Base-by-base conservation (phyloP, 805 yeast species). In the Phaffomyces antillensis region DNA sequence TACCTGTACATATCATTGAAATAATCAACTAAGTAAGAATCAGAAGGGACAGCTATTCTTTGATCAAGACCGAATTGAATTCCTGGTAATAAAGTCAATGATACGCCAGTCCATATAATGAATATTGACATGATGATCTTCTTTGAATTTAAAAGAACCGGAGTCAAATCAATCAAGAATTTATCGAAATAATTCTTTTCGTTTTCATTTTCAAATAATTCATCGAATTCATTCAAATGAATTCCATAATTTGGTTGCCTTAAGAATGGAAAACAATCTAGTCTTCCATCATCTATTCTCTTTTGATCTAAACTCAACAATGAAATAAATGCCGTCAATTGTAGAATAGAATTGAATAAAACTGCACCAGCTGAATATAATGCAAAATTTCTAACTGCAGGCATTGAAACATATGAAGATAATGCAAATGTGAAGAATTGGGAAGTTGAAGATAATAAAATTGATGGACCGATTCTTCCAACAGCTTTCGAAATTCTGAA, bases 381-480 rank as follows among this genome's bases (percentile, higher is more conserved):
- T 0, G 99, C 97, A 70, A 91, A 91, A 62, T 90, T 93, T 51
- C 83, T 75, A 17, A 91, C 98, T 0, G 98, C 98, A 2, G 98
- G 98, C 97, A 93, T 93, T 12, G 82, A 74, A 7, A 93, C 97
- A 5, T 71, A 63, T 1, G 95, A 71, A 0, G 96, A 96, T 36
- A 91, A 66, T 8, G 79, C 63, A 56, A 91, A 89, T 56, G 96
- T 86, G 9, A 79, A 68, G n/a, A 82, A 71, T 56, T 93, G 97
- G 39, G 90, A 77, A 1, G 80, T 52, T 0, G 95, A 79, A 43
- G 96, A 83, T 20, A 87, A 67, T 10, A 87, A 60, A 46, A 95
- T 87, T 18, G 95, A 85, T 0, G 99, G 96, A 0, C 96, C 96
- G 51, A 91, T 79, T 48, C 78, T 71, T 0, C 82, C 79, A 46